Percentiles rank a stretch among this genome's conserved stretches.
phyloP scores from a whole-genome alignment of 106 monocot genomes.

The Hemerocallis citrina region DNA sequence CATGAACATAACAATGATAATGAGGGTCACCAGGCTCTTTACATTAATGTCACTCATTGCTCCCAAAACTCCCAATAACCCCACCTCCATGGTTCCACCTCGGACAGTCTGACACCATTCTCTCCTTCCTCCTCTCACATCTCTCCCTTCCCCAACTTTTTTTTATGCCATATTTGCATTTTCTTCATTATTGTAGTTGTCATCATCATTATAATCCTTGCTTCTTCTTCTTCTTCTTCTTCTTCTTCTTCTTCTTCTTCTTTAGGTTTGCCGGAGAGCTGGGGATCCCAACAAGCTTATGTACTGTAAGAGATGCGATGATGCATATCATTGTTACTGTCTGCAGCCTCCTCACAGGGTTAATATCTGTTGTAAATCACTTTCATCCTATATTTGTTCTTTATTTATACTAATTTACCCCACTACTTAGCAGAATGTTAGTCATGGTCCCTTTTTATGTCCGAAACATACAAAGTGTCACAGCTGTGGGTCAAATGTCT shows the following conservation, averaged over 20 bases:
- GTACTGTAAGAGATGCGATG: constrained; percentile 94
- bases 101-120: too few relatives aligned
- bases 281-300: constrained; percentile 94
- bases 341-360: constrained; percentile 93
- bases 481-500: constrained; percentile 84
- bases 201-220: background rate
- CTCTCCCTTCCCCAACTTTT: too few relatives aligned
- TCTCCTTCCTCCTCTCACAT: too few relatives aligned
- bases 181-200: background rate
- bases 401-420: background rate
- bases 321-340: constrained; percentile 94
- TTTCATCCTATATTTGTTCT: background rate
- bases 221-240: too few relatives aligned
- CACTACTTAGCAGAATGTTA: constrained; percentile 66
- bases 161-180: too few relatives aligned
- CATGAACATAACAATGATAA: too few relatives aligned
- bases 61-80: too few relatives aligned
- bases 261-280: constrained; percentile 62
- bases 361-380: background rate
- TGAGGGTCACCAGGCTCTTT: too few relatives aligned
- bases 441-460: constrained; percentile 78
- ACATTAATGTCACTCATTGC: too few relatives aligned
- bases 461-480: constrained; percentile 91
- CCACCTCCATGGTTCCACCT: too few relatives aligned
- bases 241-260: background rate